These are phyloP conservation scores for Aegilops bicornis DNA, from an alignment of 176 grass and related monocot genomes.

Conservation along the genomic window DNA sequence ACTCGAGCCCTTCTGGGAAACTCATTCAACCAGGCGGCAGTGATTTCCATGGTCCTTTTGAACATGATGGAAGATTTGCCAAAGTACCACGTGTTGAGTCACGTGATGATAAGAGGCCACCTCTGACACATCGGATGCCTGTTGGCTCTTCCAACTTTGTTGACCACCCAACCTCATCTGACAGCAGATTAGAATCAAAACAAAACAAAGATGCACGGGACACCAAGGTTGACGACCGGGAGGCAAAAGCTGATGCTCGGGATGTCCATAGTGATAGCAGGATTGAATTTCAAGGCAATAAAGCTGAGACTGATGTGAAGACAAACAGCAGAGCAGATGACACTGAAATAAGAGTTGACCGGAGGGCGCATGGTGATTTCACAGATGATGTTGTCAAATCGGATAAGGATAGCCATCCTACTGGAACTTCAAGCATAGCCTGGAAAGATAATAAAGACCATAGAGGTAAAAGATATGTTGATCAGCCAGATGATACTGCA, in stretches of 20 bases:
- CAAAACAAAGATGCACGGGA: constrained; percentile 55
- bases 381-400: constrained; percentile 43
- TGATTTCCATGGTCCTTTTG: constrained; percentile 66
- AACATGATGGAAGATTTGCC: constrained; percentile 61
- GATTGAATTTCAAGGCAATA: constrained; percentile 49
- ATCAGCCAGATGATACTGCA: constrained; percentile 41
- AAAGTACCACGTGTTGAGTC: constrained; percentile 70
- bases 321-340: constrained; percentile 48
- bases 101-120: constrained; percentile 77
- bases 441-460: constrained; percentile 71
- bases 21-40: constrained; percentile 40
- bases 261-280: constrained; percentile 31
- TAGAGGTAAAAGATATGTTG: constrained; percentile 54
- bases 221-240: constrained; percentile 46
- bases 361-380: constrained; percentile 46
- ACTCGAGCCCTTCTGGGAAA: constrained; percentile 54
- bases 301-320: constrained; percentile 61
- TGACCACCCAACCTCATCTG: constrained; percentile 43
- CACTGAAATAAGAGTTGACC: constrained; percentile 54
- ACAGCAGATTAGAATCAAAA: constrained; percentile 61
- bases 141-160: constrained; percentile 36
- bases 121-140: constrained; percentile 47
- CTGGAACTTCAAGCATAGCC: constrained; percentile 40
- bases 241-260: constrained; percentile 51
- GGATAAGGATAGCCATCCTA: constrained; percentile 56